Evolutionary conservation across 2,329 filamentous ascomycete species (phyloP), one percentile per base, ranked within the genome.

Genomic region (Piedraia hortae): DNA sequence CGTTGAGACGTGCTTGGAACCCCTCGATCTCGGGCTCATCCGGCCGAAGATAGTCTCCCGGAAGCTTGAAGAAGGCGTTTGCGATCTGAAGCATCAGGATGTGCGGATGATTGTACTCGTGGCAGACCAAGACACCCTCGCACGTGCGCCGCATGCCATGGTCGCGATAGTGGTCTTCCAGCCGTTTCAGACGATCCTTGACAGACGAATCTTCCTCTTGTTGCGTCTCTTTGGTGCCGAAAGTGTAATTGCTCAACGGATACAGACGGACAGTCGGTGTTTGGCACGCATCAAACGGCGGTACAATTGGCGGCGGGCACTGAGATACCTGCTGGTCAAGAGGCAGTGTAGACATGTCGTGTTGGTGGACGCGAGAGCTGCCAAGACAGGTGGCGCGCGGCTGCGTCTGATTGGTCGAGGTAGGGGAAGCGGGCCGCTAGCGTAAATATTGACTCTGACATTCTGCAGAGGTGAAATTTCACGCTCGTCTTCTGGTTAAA

Each of bases 1-100:
- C 82, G 44, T 93, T 89, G 27, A 97, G 57, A 16, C 82, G 67
- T 20, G 62, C 53, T 53, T 91, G 91, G 62, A 97, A 93, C n/a
- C 82, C 85, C 26, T 72, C 64, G 24, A 90, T 59, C 52, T 97
- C 85, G 31, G 89, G 77, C 36, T 89, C 82, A 34, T 77, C 72
- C 24, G 68, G 63, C 24, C 68, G 63, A 19, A 97, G 63, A 45
- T 93, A 97, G 49, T 93, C 85, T 27, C 85, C 85, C n/a, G 0
- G 85, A 45, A 97, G 62, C 53, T 97, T 97, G 56, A 97, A 97
- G 54, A 97, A 97, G 12, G 85, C 82, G 46, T 97, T 97, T 23
- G 85, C 85, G 39, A 97, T 97, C 56, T 97, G 85, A 31, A 97
- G 60, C 85, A 97, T 93, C 34, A 97, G 55, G 31, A 97, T 89